These are phyloP conservation scores for Fusarium staphyleae DNA, from an alignment of 2,329 filamentous ascomycete species.

Conservation along the genomic window DNA sequence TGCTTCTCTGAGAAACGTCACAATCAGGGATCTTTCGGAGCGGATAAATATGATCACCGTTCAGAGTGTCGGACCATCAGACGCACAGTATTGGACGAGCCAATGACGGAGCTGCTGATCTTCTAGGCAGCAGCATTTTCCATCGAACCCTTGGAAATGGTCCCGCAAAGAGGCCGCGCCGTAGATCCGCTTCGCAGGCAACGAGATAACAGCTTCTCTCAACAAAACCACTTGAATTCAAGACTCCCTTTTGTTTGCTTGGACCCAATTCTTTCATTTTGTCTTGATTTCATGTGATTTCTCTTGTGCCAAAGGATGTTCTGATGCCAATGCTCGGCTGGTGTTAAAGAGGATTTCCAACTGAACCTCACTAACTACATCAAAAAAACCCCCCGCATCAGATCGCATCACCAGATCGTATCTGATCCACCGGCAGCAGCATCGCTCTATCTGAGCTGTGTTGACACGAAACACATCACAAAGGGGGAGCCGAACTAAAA, in stretches of 20 bases:
- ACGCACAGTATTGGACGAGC: background rate
- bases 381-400: slow-evolving; percentile 26
- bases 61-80: background rate
- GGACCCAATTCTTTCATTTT: background rate
- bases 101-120: slow-evolving; percentile 27
- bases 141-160: slow-evolving; percentile 31
- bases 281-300: slow-evolving; percentile 8
- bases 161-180: slow-evolving; percentile 39
- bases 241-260: slow-evolving; percentile 5
- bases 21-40: background rate
- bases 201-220: slow-evolving; percentile 37
- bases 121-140: slow-evolving; percentile 42
- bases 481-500: background rate
- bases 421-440: slow-evolving; percentile 11
- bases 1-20: no score
- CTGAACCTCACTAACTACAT: slow-evolving; percentile 27
- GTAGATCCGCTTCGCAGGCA: slow-evolving; percentile 44
- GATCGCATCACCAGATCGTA: slow-evolving; percentile 22
- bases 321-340: slow-evolving; percentile 11
- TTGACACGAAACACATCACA: no score
- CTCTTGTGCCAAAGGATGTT: slow-evolving; percentile 1
- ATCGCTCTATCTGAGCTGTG: background rate
- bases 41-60: slow-evolving; percentile 3
- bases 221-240: slow-evolving; percentile 35
- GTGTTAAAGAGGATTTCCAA: slow-evolving; percentile 1